phyloP scores from a whole-genome alignment of 495 filamentous ascomycete species.

The Aspergillus sparsus region DNA sequence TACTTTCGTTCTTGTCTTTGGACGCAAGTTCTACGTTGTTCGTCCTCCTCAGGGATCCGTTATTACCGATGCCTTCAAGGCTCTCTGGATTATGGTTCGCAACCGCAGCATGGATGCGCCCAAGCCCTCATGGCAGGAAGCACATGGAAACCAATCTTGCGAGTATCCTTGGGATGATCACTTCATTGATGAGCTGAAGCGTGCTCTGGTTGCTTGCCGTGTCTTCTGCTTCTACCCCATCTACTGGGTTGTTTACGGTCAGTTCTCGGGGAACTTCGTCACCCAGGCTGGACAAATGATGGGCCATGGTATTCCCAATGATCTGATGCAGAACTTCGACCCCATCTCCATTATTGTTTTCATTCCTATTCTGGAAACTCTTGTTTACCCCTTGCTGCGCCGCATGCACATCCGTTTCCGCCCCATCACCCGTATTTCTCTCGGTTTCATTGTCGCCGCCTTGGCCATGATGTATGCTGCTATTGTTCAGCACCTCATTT shows the following conservation, averaged over 20 bases:
- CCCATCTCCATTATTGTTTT: constrained; percentile 71
- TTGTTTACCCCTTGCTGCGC: constrained; percentile 68
- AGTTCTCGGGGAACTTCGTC: constrained; percentile 61
- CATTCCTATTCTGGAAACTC: constrained; percentile 67
- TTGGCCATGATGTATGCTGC: constrained; percentile 67
- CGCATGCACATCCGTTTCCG: constrained; percentile 64
- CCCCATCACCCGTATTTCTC: constrained; percentile 73
- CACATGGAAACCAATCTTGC: constrained; percentile 38
- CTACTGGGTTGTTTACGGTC: constrained; percentile 63
- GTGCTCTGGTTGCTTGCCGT: constrained; percentile 59
- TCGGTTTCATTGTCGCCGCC: constrained; percentile 66
- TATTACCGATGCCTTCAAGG: constrained; percentile 62
- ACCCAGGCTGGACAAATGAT: constrained; percentile 57
- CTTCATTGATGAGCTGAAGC: constrained; percentile 64
- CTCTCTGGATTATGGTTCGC: constrained; percentile 58
- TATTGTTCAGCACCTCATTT: constrained; percentile 72
- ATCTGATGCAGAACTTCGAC: constrained; percentile 76
- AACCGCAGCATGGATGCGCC: constrained; percentile 58
- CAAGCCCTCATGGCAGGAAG: constrained; percentile 60
- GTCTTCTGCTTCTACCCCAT: constrained; percentile 62
- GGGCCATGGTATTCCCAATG: constrained; percentile 64
- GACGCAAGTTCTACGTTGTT: constrained; percentile 60
- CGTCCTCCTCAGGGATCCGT: constrained; percentile 64
- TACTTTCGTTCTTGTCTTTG: constrained; percentile 52
- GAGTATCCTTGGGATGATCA: constrained; percentile 58